Percentiles rank a stretch among this genome's conserved stretches.
Evolutionary conservation across 768 basidiomycete genomes (phyloP).

Genomic region (Mycena alexandri): DNA sequence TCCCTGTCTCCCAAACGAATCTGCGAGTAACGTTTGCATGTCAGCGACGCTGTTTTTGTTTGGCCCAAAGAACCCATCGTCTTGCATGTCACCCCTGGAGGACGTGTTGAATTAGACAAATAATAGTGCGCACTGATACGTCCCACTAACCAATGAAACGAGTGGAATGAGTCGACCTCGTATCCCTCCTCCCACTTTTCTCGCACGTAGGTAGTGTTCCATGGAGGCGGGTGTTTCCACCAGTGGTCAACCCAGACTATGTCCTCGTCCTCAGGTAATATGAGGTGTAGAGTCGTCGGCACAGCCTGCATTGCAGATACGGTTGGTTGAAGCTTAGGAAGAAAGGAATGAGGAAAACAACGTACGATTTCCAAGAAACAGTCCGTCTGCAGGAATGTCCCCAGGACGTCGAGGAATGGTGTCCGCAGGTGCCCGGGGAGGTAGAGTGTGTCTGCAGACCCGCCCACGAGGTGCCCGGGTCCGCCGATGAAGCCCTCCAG

Average conservation of each 20-base stretch:
- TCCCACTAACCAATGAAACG: conserved; percentile 65
- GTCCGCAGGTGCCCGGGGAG: conserved; percentile 57
- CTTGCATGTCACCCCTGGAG: conserved; percentile 43
- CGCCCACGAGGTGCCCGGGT: conserved; percentile 57
- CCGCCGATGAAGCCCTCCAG: conserved; percentile 51
- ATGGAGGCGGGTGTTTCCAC: conserved; percentile 64
- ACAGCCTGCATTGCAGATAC: conserved; percentile 42
- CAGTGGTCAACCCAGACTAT: conserved; percentile 66
- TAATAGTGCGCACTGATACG: too few relatives aligned
- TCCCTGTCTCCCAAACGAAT: conserved; percentile 56
- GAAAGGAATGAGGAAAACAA: not conserved
- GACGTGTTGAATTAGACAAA: not conserved
- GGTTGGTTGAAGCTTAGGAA: too few relatives aligned
- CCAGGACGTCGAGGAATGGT: conserved; percentile 56
- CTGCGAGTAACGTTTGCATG: conserved; percentile 49
- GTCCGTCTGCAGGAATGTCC: conserved; percentile 58
- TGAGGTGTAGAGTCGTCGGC: conserved; percentile 60
- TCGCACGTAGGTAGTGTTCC: conserved; percentile 60
- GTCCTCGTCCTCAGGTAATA: conserved; percentile 51
- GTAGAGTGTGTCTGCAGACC: conserved; percentile 63
- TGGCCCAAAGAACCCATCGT: conserved; percentile 51
- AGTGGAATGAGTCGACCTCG: conserved; percentile 66
- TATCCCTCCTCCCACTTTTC: conserved; percentile 59
- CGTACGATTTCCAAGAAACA: conserved; percentile 61
- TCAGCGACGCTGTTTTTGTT: conserved; percentile 52